Conservation (phyloP, 768 basidiomycete genomes). For the Podaxis sp. region DNA sequence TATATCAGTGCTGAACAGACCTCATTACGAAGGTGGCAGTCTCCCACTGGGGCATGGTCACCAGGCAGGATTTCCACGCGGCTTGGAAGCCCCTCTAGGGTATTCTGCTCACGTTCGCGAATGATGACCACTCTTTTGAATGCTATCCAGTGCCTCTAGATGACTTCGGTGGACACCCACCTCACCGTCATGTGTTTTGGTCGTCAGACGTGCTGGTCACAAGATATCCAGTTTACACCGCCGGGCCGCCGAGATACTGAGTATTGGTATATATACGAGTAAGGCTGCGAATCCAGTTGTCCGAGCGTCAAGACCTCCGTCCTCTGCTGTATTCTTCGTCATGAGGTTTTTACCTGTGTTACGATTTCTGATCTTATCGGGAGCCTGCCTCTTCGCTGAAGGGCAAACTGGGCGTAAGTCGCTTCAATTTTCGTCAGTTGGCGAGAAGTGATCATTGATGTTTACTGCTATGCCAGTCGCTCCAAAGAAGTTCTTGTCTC, state of each 20-base stretch:
- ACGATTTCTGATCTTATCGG: constrained; percentile 1
- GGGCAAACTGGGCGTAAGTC: constrained; percentile 24
- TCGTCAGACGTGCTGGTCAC: not conserved
- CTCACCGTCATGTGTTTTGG: not conserved
- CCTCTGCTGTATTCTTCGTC: not conserved
- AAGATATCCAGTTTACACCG: not conserved
- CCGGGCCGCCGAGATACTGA: not conserved
- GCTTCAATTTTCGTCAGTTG: not conserved
- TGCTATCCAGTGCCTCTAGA: not conserved
- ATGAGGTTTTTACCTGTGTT: constrained; percentile 2
- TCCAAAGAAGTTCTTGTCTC: constrained; percentile 35
- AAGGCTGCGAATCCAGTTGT: not conserved
- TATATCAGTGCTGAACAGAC: not conserved
- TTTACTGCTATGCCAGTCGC: constrained; percentile 25
- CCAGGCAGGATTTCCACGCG: constrained; percentile 3
- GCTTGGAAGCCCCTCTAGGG: not conserved
- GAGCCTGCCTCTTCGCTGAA: not conserved
- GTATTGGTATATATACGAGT: not conserved
- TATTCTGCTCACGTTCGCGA: not conserved
- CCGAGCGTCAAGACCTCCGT: not conserved
- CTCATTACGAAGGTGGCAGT: not conserved
- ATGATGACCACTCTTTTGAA: not conserved
- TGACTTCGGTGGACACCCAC: not conserved
- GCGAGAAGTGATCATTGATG: not conserved
- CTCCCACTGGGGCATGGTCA: not conserved